These are phyloP conservation scores for Zygoascus tannicola DNA, from an alignment of 805 yeast species.

Conservation along the genomic window DNA sequence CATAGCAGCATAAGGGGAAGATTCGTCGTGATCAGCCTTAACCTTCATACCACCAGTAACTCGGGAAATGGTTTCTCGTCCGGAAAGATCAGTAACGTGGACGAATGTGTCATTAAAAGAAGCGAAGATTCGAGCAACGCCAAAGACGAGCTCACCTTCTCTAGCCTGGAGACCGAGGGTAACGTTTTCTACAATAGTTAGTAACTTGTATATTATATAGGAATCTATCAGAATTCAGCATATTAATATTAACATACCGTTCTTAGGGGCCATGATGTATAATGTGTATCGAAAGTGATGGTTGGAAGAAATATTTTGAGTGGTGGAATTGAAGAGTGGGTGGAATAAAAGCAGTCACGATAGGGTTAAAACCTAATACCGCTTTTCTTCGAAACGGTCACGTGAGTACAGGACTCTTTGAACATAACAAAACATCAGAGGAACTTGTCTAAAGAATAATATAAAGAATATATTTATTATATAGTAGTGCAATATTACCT, in stretches of 20 bases:
- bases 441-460: too few relatives aligned
- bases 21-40: constrained; percentile 99
- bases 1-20: constrained; percentile 99
- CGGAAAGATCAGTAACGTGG: constrained; percentile 98
- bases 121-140: constrained; percentile 99
- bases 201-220: background rate
- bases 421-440: too few relatives aligned
- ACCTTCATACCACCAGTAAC: constrained; percentile 99
- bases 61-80: constrained; percentile 99
- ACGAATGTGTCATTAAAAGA: constrained; percentile 99
- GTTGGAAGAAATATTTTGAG: background rate
- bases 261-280: constrained; percentile 20
- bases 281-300: background rate
- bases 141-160: constrained; percentile 98
- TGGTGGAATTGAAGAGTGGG: constrained; percentile 2
- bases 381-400: background rate
- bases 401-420: too few relatives aligned
- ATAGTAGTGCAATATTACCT: too few relatives aligned
- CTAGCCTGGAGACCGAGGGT: constrained; percentile 78
- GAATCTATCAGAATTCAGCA: background rate
- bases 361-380: constrained; percentile 2
- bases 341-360: background rate
- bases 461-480: too few relatives aligned
- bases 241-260: constrained; percentile 14
- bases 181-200: constrained; percentile 30